Conservation (phyloP, 2,329 filamentous ascomycete species). For the Sarocladium strictum region DNA sequence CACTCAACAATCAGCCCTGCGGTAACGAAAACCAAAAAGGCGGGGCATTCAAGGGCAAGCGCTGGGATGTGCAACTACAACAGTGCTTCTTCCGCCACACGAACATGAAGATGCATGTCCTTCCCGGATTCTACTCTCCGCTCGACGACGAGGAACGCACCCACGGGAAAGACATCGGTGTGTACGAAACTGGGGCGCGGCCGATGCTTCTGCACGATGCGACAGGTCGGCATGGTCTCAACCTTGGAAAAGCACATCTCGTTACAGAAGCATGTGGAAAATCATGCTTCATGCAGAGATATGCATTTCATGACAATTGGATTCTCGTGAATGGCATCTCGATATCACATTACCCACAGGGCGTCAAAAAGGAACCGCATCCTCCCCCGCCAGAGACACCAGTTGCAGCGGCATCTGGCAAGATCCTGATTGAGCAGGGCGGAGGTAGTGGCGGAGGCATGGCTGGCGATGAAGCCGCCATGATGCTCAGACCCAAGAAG, state of each 20-base stretch:
- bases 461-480: neutral
- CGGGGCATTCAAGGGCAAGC: slow-evolving; percentile 17
- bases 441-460: neutral
- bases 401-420: slow-evolving; percentile 7
- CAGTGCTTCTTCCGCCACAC: slow-evolving; percentile 31
- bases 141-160: slow-evolving; percentile 19
- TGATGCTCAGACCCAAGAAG: slow-evolving; percentile 4
- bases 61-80: slow-evolving; percentile 37
- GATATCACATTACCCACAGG: slow-evolving; percentile 35
- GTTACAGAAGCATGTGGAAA: slow-evolving; percentile 38
- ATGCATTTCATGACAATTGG: slow-evolving; percentile 39
- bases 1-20: slow-evolving; percentile 31
- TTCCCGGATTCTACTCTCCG: slow-evolving; percentile 38
- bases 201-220: slow-evolving; percentile 36
- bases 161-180: slow-evolving; percentile 21
- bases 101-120: slow-evolving; percentile 30
- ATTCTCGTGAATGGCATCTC: slow-evolving; percentile 41
- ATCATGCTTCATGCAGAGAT: slow-evolving; percentile 41
- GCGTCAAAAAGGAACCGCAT: slow-evolving; percentile 12
- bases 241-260: slow-evolving; percentile 34
- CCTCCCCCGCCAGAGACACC: slow-evolving; percentile 11
- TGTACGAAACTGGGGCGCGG: slow-evolving; percentile 33
- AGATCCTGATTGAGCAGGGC: neutral
- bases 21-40: slow-evolving; percentile 4
- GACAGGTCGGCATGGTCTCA: slow-evolving; percentile 30